Evolutionary conservation across 2,329 filamentous ascomycete species (phyloP).

Genomic region (Pyrenochaeta sp.): DNA sequence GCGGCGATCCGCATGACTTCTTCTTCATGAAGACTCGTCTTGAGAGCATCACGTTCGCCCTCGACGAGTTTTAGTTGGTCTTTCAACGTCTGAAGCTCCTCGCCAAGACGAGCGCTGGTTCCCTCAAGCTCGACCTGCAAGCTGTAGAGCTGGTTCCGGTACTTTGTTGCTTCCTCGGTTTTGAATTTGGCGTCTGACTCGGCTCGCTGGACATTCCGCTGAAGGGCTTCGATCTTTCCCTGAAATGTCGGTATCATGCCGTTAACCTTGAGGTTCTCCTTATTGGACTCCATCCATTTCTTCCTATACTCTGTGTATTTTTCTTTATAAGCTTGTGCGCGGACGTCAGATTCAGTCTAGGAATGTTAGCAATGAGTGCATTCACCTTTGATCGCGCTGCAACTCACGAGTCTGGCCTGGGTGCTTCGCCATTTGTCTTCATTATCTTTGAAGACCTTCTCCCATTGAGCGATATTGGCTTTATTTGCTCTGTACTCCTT

Average conservation of each 20-base stretch:
- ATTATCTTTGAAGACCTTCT: constrained; percentile 38
- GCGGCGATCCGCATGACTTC: constrained; percentile 76
- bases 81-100: constrained; percentile 70
- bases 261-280: constrained; percentile 29
- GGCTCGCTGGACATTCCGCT: constrained; percentile 34
- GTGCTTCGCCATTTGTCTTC: constrained; percentile 38
- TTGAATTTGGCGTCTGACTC: constrained; percentile 43
- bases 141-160: constrained; percentile 55
- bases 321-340: constrained; percentile 30
- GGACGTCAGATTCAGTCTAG: constrained; percentile 32
- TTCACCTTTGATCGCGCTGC: background rate
- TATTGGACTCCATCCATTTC: constrained; percentile 29
- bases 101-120: constrained; percentile 69
- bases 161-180: constrained; percentile 40
- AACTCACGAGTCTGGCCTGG: constrained; percentile 36
- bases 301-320: constrained; percentile 39
- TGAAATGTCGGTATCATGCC: constrained; percentile 36
- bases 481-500: constrained; percentile 38
- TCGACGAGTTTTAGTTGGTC: constrained; percentile 71
- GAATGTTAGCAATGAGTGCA: constrained; percentile 1
- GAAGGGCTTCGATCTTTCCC: constrained; percentile 37
- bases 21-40: constrained; percentile 74
- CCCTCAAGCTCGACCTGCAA: constrained; percentile 60
- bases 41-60: constrained; percentile 77
- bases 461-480: constrained; percentile 43